Evolutionary conservation across 208 protist species (phyloP).

Genomic region (Trypanosoma cruzi): DNA sequence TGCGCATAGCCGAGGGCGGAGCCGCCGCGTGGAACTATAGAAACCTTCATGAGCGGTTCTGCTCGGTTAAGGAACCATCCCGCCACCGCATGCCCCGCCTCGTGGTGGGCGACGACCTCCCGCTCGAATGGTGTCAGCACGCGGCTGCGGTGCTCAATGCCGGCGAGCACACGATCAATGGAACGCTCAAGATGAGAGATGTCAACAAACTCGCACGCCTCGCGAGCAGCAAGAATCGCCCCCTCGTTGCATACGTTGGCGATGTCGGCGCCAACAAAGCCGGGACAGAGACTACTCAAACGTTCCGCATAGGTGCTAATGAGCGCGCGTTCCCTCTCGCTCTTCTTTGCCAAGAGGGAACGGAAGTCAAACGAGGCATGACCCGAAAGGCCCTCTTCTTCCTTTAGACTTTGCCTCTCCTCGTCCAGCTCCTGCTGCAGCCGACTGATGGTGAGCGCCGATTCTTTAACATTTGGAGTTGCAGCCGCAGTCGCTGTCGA

Average conservation of each 20-base stretch:
- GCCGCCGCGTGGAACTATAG: conserved; percentile 96
- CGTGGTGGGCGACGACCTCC: conserved; percentile 97
- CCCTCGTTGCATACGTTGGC: conserved; percentile 97
- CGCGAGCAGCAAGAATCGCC: conserved; percentile 91
- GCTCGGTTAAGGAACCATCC: conserved; percentile 98
- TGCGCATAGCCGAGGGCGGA: conserved; percentile 97
- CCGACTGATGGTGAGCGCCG: conserved; percentile 25
- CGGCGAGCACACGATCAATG: conserved; percentile 96
- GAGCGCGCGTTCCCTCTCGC: conserved; percentile 54
- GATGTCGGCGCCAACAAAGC: conserved; percentile 96
- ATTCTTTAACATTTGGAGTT: conserved; percentile 9
- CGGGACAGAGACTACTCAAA: conserved; percentile 79
- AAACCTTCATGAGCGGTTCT: conserved; percentile 98
- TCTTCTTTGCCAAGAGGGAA: conserved; percentile 48
- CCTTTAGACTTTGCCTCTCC: conserved; percentile 12
- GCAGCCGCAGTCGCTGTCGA: neutral
- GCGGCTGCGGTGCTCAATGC: conserved; percentile 93
- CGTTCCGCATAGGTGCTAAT: conserved; percentile 73
- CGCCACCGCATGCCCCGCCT: conserved; percentile 97
- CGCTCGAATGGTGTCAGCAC: conserved; percentile 91
- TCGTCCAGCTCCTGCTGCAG: conserved; percentile 34
- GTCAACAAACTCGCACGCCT: conserved; percentile 55
- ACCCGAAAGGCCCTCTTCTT: conserved; percentile 9
- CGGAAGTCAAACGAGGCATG: conserved; percentile 51
- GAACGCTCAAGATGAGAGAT: conserved; percentile 94